These are phyloP conservation scores for Beauveria varroae DNA, from an alignment of 2,329 filamentous ascomycete species.

Conservation along the genomic window DNA sequence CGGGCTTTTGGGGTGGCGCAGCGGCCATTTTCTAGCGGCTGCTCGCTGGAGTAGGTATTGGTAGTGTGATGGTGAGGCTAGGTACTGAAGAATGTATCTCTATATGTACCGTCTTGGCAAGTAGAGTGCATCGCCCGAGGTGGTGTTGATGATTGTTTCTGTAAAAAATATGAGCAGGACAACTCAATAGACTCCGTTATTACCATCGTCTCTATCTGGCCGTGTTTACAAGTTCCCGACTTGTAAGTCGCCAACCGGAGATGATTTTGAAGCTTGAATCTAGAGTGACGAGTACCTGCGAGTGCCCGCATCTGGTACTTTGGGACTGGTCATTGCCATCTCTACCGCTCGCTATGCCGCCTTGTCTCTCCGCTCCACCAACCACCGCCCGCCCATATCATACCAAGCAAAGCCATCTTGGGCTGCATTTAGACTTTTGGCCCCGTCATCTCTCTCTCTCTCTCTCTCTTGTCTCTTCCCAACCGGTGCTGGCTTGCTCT, in stretches of 20 bases:
- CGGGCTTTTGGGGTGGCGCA: background rate
- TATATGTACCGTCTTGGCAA: too few relatives aligned
- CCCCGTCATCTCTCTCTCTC: background rate
- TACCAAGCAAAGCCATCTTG: background rate
- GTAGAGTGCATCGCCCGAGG: too few relatives aligned
- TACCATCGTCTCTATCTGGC: too few relatives aligned
- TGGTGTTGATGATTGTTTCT: too few relatives aligned
- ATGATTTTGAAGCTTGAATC: too few relatives aligned
- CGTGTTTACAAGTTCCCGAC: too few relatives aligned
- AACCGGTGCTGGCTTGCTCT: background rate
- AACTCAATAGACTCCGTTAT: too few relatives aligned
- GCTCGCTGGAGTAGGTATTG: background rate
- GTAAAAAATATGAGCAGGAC: too few relatives aligned
- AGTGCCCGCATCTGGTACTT: background rate
- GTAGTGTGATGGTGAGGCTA: too few relatives aligned
- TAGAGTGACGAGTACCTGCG: background rate
- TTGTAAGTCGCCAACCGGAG: too few relatives aligned
- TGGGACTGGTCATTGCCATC: too few relatives aligned
- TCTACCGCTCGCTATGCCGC: background rate
- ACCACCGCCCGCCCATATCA: background rate
- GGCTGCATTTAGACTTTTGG: background rate
- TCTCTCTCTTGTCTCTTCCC: background rate
- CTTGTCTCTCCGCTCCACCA: background rate
- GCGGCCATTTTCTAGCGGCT: background rate
- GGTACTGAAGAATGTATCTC: too few relatives aligned